Evolutionary conservation across 2,329 filamentous ascomycete species (phyloP).

Genomic region (Coniosporium tulheliwenetii): DNA sequence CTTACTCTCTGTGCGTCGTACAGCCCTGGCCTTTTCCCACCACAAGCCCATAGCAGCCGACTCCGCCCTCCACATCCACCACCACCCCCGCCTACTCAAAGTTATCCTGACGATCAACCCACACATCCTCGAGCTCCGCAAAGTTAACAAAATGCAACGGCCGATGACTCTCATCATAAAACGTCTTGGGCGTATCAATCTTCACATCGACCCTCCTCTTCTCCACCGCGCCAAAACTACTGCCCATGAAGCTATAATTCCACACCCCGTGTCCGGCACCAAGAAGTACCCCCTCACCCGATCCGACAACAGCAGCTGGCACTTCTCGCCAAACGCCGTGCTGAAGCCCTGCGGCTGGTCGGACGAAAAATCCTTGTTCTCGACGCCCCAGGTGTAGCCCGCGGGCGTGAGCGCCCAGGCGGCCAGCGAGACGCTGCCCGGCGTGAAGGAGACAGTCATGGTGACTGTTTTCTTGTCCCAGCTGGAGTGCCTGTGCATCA

Average conservation of each 20-base stretch:
- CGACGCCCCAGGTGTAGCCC: slow-evolving; percentile 92
- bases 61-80: neutral
- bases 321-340: slow-evolving; percentile 85
- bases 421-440: slow-evolving; percentile 84
- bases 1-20: no score
- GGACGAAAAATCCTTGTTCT: slow-evolving; percentile 84
- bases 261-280: slow-evolving; percentile 76
- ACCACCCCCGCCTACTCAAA: slow-evolving; percentile 53
- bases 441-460: slow-evolving; percentile 91
- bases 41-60: neutral
- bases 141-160: slow-evolving; percentile 96
- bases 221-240: slow-evolving; percentile 70
- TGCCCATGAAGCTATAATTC: slow-evolving; percentile 99
- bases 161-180: slow-evolving; percentile 85
- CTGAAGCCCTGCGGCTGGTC: slow-evolving; percentile 92
- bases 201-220: slow-evolving; percentile 87
- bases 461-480: slow-evolving; percentile 90
- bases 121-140: slow-evolving; percentile 90
- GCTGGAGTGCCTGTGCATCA: slow-evolving; percentile 66
- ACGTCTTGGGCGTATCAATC: slow-evolving; percentile 74
- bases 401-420: slow-evolving; percentile 85
- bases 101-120: slow-evolving; percentile 84
- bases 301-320: slow-evolving; percentile 81
- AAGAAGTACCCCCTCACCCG: slow-evolving; percentile 94
- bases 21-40: no score